phyloP scores from a whole-genome alignment of 345 rosid genomes.

The Dimocarpus longan region DNA sequence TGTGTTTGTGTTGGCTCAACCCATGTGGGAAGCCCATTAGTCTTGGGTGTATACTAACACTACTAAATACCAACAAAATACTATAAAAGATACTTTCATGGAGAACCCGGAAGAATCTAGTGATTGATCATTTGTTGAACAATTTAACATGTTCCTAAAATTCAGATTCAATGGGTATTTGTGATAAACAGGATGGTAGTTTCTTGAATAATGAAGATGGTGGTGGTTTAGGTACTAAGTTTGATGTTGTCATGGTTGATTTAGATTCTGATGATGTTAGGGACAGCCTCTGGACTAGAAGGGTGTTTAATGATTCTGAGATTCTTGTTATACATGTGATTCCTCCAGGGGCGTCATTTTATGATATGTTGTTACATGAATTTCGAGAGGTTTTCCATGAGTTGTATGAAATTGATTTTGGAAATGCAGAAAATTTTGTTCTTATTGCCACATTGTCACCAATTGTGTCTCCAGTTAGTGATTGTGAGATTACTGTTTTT shows the following conservation, averaged over 20 bases:
- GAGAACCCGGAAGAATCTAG: neutral
- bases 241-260: conserved; percentile 87
- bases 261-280: conserved; percentile 57
- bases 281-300: conserved; percentile 65
- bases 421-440: conserved; percentile 68
- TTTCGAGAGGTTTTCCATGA: conserved; percentile 52
- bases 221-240: conserved; percentile 24
- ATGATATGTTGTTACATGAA: conserved; percentile 37
- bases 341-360: conserved; percentile 48
- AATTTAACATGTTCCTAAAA: neutral
- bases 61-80: neutral
- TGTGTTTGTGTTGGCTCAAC: too few species aligned
- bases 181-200: conserved; percentile 8
- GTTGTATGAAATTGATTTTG: conserved; percentile 73
- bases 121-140: neutral
- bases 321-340: conserved; percentile 67
- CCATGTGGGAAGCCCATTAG: too few species aligned
- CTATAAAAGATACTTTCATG: neutral
- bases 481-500: conserved; percentile 33
- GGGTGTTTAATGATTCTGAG: conserved; percentile 52
- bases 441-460: conserved; percentile 48
- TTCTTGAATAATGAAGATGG: neutral
- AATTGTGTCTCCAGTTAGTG: conserved; percentile 18
- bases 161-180: neutral
- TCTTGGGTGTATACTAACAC: too few species aligned